Percentiles rank a stretch among this genome's conserved stretches.
phyloP scores from a whole-genome alignment of 257 asterid species.

The Jacaranda mimosifolia region DNA sequence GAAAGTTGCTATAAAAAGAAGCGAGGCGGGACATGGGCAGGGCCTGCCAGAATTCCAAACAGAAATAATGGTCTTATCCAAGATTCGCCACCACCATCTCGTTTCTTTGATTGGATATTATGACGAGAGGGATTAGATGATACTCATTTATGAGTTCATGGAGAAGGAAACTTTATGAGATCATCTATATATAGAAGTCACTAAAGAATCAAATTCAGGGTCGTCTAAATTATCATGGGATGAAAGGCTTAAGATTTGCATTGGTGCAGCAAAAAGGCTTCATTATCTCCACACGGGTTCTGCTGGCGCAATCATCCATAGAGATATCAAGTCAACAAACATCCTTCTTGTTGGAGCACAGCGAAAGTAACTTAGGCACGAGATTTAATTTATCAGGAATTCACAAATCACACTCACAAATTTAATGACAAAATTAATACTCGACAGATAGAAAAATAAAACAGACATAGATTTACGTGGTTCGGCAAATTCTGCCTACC shows the following conservation, averaged over 20 bases:
- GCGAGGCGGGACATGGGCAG: constrained; percentile 48
- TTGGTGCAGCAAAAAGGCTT: constrained; percentile 48
- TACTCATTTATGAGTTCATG: constrained; percentile 45
- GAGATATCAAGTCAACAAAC: constrained; percentile 53
- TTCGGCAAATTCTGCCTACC: no score
- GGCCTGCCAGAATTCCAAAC: constrained; percentile 52
- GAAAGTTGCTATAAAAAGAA: constrained; percentile 54
- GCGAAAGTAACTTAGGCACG: no score
- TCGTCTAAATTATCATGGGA: constrained; percentile 44
- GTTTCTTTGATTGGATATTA: constrained; percentile 56
- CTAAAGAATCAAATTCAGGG: not conserved
- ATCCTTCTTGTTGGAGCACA: constrained; percentile 49
- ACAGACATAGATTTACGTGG: no score
- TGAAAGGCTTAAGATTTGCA: constrained; percentile 46
- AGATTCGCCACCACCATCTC: constrained; percentile 45
- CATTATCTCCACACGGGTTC: constrained; percentile 48
- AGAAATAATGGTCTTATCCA: constrained; percentile 50
- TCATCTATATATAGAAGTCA: constrained; percentile 33
- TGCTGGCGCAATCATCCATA: constrained; percentile 39
- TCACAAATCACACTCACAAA: no score
- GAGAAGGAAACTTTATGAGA: constrained; percentile 40
- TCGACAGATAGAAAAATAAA: no score
- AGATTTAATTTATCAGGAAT: no score
- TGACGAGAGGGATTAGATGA: constrained; percentile 42
- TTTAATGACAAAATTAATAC: no score